These are phyloP conservation scores for Berkeleyomyces rouxiae DNA, from an alignment of 2,329 filamentous ascomycete genomes.

Conservation along the genomic window DNA sequence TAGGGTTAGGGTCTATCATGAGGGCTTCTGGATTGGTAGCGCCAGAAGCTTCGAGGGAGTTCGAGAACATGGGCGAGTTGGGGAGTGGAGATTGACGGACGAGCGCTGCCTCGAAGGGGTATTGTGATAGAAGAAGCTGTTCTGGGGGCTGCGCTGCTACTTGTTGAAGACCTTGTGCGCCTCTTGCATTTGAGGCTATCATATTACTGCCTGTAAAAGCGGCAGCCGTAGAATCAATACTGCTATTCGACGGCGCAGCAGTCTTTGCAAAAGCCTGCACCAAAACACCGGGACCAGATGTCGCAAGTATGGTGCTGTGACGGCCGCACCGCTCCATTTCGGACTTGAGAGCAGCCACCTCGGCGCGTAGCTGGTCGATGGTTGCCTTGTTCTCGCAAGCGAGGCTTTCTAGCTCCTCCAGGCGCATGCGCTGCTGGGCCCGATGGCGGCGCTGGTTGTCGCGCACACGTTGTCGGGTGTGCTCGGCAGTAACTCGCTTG, in stretches of 20 bases:
- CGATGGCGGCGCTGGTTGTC: conserved; percentile 36
- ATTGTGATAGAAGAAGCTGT: neutral
- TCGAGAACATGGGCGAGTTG: neutral
- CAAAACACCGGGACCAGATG: neutral
- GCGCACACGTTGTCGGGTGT: conserved; percentile 26
- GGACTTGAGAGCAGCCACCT: neutral
- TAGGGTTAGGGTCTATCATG: neutral
- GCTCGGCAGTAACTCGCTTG: conserved; percentile 17
- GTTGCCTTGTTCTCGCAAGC: conserved; percentile 2
- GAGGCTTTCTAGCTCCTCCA: conserved; percentile 19
- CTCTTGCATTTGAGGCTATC: neutral
- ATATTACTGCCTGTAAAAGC: neutral
- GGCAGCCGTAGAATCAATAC: neutral
- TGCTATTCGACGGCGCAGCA: neutral
- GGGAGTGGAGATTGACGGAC: neutral
- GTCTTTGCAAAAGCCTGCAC: no score
- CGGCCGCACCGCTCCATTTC: conserved; percentile 7
- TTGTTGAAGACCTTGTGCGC: neutral
- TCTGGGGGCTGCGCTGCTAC: neutral
- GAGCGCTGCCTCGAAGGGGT: neutral
- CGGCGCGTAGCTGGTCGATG: neutral
- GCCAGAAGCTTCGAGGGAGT: neutral
- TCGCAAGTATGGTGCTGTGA: neutral
- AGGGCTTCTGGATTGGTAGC: neutral
- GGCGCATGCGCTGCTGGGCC: conserved; percentile 25